Base-by-base conservation (phyloP, 148 eudicot genomes). In the Bassia scoparia region DNA sequence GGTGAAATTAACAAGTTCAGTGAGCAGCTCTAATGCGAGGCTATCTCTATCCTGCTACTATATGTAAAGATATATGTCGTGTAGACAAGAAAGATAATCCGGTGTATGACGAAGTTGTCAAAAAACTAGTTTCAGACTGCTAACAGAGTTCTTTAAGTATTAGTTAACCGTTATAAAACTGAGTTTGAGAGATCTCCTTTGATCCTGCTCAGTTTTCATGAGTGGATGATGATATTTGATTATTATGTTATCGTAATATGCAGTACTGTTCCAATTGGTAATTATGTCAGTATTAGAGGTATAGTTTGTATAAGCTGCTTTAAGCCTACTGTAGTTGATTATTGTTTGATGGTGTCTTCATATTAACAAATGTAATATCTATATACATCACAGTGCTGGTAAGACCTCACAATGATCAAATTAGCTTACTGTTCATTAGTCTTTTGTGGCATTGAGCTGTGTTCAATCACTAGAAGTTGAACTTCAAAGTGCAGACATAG, bases 1-100 rank as follows among this genome's bases (percentile, higher is more conserved):
- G 97, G 89, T 77, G 97, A 94, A 80, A 94, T 94, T 84, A 91
- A 89, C 41, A 91, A 86, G 74, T 94, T 94, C 84, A 93, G 91
- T 75, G 97, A 94, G 84, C 86, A 75, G 76, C 98, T 83, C 93
- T 94, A 82, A 83, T 78, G 74, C 87, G 43, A 82, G 96, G 96
- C 88, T 77, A 52, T 74, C 34, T 74, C 37, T 21, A n/a, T n/a
- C 68, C 61, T 73, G 72, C 75, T 67, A 46, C 31, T 61, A n/a
- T 23, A n/a, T 70, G 55, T 34, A 61, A 50, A 34, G 29, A 62
- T 29, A 21, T n/a, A n/a, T n/a, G n/a, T n/a, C 48, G 16, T 43
- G 21, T 41, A 31, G 30, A 64, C 55, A 29, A 59, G 71, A 43
- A 63, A 18, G 23, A 60, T 69, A 24, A 63, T 52, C 41, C 43